phyloP scores from a whole-genome alignment of 805 yeast species.

The Kurtzmaniella fragi region DNA sequence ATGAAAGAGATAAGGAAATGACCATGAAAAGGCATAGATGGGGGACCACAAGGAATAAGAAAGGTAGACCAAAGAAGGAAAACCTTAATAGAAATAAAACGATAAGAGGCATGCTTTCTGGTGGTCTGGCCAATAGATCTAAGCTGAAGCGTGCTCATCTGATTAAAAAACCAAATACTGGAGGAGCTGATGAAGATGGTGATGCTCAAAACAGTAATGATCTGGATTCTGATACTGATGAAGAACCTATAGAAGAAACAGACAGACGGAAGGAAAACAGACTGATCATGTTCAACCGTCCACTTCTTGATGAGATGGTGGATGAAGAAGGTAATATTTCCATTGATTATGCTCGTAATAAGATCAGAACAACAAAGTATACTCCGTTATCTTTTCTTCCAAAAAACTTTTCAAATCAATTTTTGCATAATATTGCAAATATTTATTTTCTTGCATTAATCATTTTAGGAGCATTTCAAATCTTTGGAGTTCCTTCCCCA shows the following conservation, averaged over 20 bases:
- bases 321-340: slow-evolving; percentile 58
- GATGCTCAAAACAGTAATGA: slow-evolving; percentile 24
- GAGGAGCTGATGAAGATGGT: slow-evolving; percentile 19
- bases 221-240: slow-evolving; percentile 12
- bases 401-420: slow-evolving; percentile 74
- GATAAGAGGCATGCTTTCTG: slow-evolving; percentile 36
- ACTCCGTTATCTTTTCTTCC: slow-evolving; percentile 89
- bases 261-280: slow-evolving; percentile 34
- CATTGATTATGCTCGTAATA: slow-evolving; percentile 73
- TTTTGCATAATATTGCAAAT: slow-evolving; percentile 78
- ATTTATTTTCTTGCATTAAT: slow-evolving; percentile 76
- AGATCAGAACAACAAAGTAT: slow-evolving; percentile 92
- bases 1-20: slow-evolving; percentile 29
- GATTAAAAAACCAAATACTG: slow-evolving; percentile 4
- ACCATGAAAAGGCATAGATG: slow-evolving; percentile 77
- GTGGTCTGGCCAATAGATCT: slow-evolving; percentile 6
- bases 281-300: slow-evolving; percentile 53
- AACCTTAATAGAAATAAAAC: slow-evolving; percentile 56
- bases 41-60: slow-evolving; percentile 82
- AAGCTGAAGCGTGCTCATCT: slow-evolving; percentile 11
- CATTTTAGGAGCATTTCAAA: slow-evolving; percentile 71
- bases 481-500: slow-evolving; percentile 80
- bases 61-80: slow-evolving; percentile 55
- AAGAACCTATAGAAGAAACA: slow-evolving; percentile 23
- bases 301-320: slow-evolving; percentile 52